Evolutionary conservation across 2,329 filamentous ascomycete genomes (phyloP).

Genomic region (Leptographium radiaticola): DNA sequence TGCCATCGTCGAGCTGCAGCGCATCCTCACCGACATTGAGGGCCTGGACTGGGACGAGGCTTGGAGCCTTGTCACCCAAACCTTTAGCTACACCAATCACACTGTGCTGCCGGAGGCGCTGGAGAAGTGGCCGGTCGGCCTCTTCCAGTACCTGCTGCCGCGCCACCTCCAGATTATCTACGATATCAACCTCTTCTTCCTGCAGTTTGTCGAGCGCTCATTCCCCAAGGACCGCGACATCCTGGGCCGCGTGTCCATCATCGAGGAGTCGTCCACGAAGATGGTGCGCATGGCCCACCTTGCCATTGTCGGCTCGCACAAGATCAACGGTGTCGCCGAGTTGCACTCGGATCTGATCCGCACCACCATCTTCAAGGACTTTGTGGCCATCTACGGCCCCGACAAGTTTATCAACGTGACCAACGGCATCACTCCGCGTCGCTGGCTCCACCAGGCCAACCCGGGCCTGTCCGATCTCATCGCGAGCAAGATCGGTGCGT

Average conservation of each 20-base stretch:
- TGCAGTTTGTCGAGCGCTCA: constrained; percentile 77
- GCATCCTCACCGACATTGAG: constrained; percentile 81
- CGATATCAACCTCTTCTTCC: constrained; percentile 91
- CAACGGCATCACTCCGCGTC: constrained; percentile 89
- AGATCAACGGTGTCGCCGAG: constrained; percentile 97
- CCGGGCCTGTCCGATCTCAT: constrained; percentile 85
- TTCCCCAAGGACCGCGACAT: constrained; percentile 87
- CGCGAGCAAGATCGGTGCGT: constrained; percentile 70
- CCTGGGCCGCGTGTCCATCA: constrained; percentile 80
- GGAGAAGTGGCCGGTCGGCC: constrained; percentile 94
- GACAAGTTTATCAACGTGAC: constrained; percentile 99
- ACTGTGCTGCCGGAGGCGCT: constrained; percentile 92
- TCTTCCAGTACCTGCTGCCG: constrained; percentile 85
- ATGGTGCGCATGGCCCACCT: constrained; percentile 97
- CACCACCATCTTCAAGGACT: constrained; percentile 99
- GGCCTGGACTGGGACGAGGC: constrained; percentile 87
- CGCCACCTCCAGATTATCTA: constrained; percentile 96
- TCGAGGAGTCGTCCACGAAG: constrained; percentile 92
- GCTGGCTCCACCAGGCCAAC: constrained; percentile 97
- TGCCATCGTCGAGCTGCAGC: constrained; percentile 89
- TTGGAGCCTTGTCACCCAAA: constrained; percentile 67
- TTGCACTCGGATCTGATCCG: constrained; percentile 96
- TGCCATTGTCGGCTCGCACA: constrained; percentile 94
- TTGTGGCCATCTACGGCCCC: constrained; percentile 83
- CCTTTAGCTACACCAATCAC: constrained; percentile 96